Base-by-base conservation (phyloP, 1,139 yeast genomes). In the Kodamaea ohmeri region DNA sequence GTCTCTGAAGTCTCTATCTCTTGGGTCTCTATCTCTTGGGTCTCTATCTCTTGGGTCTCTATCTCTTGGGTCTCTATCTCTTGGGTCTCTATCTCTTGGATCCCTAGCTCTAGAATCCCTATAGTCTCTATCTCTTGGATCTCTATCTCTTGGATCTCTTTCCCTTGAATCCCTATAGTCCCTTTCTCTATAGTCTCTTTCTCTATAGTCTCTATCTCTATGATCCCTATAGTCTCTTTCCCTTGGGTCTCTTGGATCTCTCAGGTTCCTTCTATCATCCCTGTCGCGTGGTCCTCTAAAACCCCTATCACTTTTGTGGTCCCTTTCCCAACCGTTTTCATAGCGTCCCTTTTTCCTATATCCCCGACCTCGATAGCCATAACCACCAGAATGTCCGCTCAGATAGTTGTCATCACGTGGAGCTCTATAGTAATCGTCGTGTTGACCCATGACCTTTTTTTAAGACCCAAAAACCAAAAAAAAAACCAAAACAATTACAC, bases 321-420 rank as follows among this genome's bases (percentile, higher is more conserved):
- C 30, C n/a, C 30, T 27, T 3, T 27, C 20, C 19, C 20, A 27
- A 27, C 30, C 16, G 5, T 14, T 12, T 3, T 16, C 12, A 11
- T 30, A 25, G 25, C 31, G 19, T 6, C 25, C 25, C 11, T 15
- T 12, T 16, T 41, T 35, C 2, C 14, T n/a, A 4, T 25, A 18
- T 5, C 44, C 39, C 34, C 46, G 35, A 13, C 48, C 48, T n/a
- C 50, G 33, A 33, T 39, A 42, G 4, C 44, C 38, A 34, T 43
- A 35, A 33, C 44, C 34, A 9, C 47, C 48, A 17, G 49, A 36
- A 37, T 42, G 41, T 6, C 44, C 29, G 11, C 21, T 31, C 35
- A 31, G 39, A 15, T 36, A 36, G 26, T 35, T 19, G 6, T 33
- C 35, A 8, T 25, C 28, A 17, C 28, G 28, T 22, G 34, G 26